Conservation (phyloP, 1,284 basidiomycete genomes). For the Clitocybe nebularis region DNA sequence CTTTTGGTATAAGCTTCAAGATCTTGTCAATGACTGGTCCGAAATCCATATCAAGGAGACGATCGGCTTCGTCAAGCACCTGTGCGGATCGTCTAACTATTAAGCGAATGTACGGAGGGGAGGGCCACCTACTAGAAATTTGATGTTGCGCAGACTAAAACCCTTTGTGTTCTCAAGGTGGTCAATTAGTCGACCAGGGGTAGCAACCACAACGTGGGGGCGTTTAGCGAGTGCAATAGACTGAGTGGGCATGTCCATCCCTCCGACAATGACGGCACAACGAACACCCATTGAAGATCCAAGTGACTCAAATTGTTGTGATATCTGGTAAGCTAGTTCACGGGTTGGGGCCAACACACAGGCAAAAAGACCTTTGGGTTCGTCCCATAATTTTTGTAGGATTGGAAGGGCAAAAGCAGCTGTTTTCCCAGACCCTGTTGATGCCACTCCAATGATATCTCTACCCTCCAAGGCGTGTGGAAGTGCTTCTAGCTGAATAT, state of each 20-base stretch:
- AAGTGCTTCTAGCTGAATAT: constrained; percentile 88
- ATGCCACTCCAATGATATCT: constrained; percentile 97
- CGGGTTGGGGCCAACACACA: constrained; percentile 94
- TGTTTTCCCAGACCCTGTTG: constrained; percentile 97
- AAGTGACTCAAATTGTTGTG: constrained; percentile 92
- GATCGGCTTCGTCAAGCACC: constrained; percentile 97
- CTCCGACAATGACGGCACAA: constrained; percentile 90
- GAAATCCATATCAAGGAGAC: constrained; percentile 96
- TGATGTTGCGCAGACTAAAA: constrained; percentile 84
- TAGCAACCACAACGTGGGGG: constrained; percentile 96
- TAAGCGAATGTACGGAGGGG: constrained; percentile 9
- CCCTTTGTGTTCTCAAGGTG: constrained; percentile 99
- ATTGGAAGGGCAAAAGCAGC: constrained; percentile 97
- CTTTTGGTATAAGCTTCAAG: constrained; percentile 91
- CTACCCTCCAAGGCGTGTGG: constrained; percentile 88
- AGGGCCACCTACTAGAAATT: constrained; percentile 76
- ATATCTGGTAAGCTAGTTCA: constrained; percentile 98
- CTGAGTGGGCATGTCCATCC: constrained; percentile 93
- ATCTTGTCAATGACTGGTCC: constrained; percentile 97
- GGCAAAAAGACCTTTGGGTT: constrained; percentile 91
- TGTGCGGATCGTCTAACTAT: neutral
- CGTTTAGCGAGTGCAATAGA: constrained; percentile 91
- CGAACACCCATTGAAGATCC: constrained; percentile 94
- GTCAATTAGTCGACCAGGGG: constrained; percentile 92
- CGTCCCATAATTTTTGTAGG: constrained; percentile 94